phyloP scores from a whole-genome alignment of 2,329 filamentous ascomycete species.

The Fusarium incarnatum region DNA sequence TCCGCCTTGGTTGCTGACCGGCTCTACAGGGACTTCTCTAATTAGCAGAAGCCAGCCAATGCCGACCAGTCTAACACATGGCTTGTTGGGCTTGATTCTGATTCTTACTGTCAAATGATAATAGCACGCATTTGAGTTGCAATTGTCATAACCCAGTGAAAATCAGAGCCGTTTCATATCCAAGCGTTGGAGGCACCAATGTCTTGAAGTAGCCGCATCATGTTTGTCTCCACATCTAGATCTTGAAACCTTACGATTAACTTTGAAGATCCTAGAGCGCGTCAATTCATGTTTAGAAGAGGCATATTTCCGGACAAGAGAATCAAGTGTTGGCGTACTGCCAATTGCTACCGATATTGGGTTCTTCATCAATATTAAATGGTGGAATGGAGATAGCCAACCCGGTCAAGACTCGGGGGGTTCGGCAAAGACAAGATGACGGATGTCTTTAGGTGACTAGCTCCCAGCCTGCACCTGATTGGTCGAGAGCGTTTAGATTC shows the following conservation, averaged over 20 bases:
- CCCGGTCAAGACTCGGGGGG: conserved; percentile 42
- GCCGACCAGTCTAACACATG: not conserved
- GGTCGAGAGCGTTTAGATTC: conserved; percentile 32
- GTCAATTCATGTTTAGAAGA: not conserved
- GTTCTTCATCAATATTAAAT: conserved; percentile 19
- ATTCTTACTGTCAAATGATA: not conserved
- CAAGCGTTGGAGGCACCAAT: conserved; percentile 5
- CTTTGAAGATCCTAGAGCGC: conserved; percentile 8
- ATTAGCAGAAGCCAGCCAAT: not conserved
- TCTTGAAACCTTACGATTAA: conserved; percentile 5
- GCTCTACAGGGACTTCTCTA: not conserved
- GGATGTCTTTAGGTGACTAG: conserved; percentile 13
- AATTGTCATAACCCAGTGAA: not conserved
- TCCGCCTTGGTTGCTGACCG: conserved; percentile 8
- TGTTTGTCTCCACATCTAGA: conserved; percentile 26
- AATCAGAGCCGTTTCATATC: conserved; percentile 14
- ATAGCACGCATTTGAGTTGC: not conserved
- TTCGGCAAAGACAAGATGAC: conserved; percentile 38
- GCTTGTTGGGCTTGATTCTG: not conserved
- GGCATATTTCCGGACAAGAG: not conserved
- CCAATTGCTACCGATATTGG: conserved; percentile 11
- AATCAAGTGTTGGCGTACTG: not conserved
- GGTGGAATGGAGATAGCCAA: conserved; percentile 27
- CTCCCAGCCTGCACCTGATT: conserved; percentile 26
- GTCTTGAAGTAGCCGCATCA: conserved; percentile 28